Evolutionary conservation across 2,329 filamentous ascomycete genomes (phyloP), one percentile per base, ranked within the genome.

Genomic region (Epichloe gansuensis): DNA sequence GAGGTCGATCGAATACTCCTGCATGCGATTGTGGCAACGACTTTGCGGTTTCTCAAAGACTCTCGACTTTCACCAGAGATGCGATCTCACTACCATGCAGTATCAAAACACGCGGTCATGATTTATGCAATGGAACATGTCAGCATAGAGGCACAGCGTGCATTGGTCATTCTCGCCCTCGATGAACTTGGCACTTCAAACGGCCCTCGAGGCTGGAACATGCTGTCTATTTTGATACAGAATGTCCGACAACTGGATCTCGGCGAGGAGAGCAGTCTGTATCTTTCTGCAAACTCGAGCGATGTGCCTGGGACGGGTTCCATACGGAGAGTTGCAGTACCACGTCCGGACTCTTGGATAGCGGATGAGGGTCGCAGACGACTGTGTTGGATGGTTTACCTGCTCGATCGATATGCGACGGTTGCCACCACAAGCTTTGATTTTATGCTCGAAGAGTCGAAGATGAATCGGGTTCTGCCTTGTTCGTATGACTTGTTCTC

Each of bases 401-500:
- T 72, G 12, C 63, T 73, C 8, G 71, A 73, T 52, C 63, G 71
- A 42, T 73, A 73, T 42, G 68, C 71, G 1, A 72, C 71, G 0
- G 66, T 73, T 41, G 69, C 69, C 5, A 69, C 70, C 1, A 68
- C 67, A 0, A 66, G 62, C 0, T 69, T 71, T 52, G 69, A 72
- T 53, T 73, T 73, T 52, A 66, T 70, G 55, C 64, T 73, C 38
- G 66, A 68, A 28, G 69, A 72, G 42, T 58, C 54, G 7, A 63
- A 64, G 51, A 71, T 70, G 64, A 65, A 65, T n/a, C 63, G 71
- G 1, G 61, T 71, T 3, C 60, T 73, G 4, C 71, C 71, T 0
- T 72, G 70, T 51, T 71, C 70, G 1, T 73, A 73, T 54, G 71
- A 73, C 48, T 55, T 72, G 5, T 73, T 73, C 52, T 73, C 71